phyloP scores from a whole-genome alignment of 495 filamentous ascomycete genomes.

The Tuber magnatum region DNA sequence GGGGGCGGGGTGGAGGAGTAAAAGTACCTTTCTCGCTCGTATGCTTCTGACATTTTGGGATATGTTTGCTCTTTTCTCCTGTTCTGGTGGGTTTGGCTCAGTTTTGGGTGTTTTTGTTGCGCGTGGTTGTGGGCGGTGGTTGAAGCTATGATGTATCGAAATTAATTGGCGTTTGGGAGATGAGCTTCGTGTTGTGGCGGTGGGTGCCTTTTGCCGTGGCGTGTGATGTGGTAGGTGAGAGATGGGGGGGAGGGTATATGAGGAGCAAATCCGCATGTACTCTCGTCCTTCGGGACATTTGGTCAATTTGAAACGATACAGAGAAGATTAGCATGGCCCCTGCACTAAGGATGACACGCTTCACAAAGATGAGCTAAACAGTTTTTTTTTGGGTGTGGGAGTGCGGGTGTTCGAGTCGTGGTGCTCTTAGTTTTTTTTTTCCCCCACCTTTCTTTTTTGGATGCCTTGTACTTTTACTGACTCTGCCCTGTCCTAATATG shows the following conservation, averaged over 20 bases:
- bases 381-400: constrained; percentile 44
- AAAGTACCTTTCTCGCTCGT: constrained; percentile 68
- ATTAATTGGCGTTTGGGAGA: too few relatives aligned
- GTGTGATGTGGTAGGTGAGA: neutral
- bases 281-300: constrained; percentile 63
- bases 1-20: neutral
- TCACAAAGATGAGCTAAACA: constrained; percentile 90
- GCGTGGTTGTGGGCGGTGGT: too few relatives aligned
- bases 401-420: constrained; percentile 28
- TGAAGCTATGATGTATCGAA: too few relatives aligned
- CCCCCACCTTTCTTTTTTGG: neutral
- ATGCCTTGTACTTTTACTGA: too few relatives aligned
- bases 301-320: constrained; percentile 76
- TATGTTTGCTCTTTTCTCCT: too few relatives aligned
- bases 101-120: too few relatives aligned
- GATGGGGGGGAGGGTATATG: neutral
- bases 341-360: constrained; percentile 99
- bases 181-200: too few relatives aligned
- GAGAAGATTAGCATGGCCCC: constrained; percentile 99
- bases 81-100: too few relatives aligned
- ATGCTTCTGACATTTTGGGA: constrained; percentile 77
- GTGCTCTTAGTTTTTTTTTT: neutral
- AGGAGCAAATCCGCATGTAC: neutral
- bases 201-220: too few relatives aligned
- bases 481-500: too few relatives aligned